Conservation (phyloP, 768 basidiomycete genomes). For the Russula emetica region DNA sequence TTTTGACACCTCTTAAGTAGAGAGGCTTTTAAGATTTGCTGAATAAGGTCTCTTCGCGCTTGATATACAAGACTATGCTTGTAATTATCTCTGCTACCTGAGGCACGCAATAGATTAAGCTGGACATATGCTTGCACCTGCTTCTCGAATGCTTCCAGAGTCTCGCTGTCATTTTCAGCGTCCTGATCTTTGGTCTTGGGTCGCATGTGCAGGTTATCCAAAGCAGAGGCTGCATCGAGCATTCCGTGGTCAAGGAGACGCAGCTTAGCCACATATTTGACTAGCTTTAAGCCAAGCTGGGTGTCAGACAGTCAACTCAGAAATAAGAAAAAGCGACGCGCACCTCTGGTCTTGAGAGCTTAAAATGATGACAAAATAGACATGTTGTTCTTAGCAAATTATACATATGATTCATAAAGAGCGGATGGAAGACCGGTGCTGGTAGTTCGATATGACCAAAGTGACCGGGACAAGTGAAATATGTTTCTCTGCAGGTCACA, state of each 20-base stretch:
- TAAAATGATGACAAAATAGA: conserved; percentile 92
- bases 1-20: conserved; percentile 74
- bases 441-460: conserved; percentile 98
- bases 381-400: conserved; percentile 83
- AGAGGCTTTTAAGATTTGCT: conserved; percentile 70
- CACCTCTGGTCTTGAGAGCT: conserved; percentile 70
- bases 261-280: conserved; percentile 82
- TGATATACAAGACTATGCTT: conserved; percentile 88
- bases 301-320: conserved; percentile 9
- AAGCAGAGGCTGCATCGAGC: conserved; percentile 68
- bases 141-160: conserved; percentile 53
- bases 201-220: conserved; percentile 63
- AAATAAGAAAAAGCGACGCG: conserved; percentile 30
- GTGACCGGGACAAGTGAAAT: conserved; percentile 95
- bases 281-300: conserved; percentile 45
- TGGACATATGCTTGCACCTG: conserved; percentile 65
- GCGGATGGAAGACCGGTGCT: conserved; percentile 90
- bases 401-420: conserved; percentile 91
- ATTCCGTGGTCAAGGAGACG: conserved; percentile 87
- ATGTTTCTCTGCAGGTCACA: conserved; percentile 86
- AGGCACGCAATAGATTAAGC: conserved; percentile 42
- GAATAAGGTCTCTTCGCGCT: conserved; percentile 74
- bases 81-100: conserved; percentile 71
- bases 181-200: conserved; percentile 34
- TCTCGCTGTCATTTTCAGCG: conserved; percentile 44